Percentiles rank a stretch among this genome's conserved stretches.
These are phyloP conservation scores for Juncus inflexus DNA, from an alignment of 176 grass and related monocot genomes.

Conservation along the genomic window DNA sequence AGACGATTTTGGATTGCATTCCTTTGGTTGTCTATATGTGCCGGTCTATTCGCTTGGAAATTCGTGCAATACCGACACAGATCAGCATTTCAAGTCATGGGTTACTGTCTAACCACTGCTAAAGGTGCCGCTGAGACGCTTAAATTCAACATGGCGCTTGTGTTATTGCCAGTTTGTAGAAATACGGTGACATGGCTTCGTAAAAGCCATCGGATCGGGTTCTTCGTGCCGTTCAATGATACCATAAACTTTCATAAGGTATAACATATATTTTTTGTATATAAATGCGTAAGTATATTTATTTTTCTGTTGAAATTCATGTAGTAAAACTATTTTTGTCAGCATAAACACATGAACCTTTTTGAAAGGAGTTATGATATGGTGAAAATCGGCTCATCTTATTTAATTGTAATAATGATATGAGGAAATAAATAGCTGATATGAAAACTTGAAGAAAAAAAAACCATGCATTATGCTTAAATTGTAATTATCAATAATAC, in stretches of 20 bases:
- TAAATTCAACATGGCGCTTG: constrained; percentile 69
- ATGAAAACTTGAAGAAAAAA: neutral
- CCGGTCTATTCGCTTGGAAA: constrained; percentile 59
- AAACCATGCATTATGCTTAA: too few relatives aligned
- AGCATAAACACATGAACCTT: neutral
- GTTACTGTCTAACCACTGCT: constrained; percentile 55
- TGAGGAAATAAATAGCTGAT: neutral
- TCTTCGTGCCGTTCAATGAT: constrained; percentile 51
- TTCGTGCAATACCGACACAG: constrained; percentile 54
- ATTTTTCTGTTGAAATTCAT: neutral
- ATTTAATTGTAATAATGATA: too few relatives aligned
- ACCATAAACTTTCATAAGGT: constrained; percentile 77
- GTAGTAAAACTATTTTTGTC: neutral
- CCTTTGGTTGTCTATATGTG: constrained; percentile 48
- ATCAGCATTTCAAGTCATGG: constrained; percentile 55
- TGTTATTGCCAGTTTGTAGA: constrained; percentile 53
- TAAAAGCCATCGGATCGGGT: constrained; percentile 34
- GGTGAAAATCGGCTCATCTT: too few relatives aligned
- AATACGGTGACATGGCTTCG: constrained; percentile 63
- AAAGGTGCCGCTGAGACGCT: constrained; percentile 58
- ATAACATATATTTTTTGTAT: neutral
- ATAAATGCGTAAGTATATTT: neutral
- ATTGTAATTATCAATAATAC: neutral
- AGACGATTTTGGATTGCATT: constrained; percentile 37
- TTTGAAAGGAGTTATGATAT: neutral